Evolutionary conservation across 2,329 filamentous ascomycete genomes (phyloP).

Genomic region (Aspergillus pseudoviridinutans): DNA sequence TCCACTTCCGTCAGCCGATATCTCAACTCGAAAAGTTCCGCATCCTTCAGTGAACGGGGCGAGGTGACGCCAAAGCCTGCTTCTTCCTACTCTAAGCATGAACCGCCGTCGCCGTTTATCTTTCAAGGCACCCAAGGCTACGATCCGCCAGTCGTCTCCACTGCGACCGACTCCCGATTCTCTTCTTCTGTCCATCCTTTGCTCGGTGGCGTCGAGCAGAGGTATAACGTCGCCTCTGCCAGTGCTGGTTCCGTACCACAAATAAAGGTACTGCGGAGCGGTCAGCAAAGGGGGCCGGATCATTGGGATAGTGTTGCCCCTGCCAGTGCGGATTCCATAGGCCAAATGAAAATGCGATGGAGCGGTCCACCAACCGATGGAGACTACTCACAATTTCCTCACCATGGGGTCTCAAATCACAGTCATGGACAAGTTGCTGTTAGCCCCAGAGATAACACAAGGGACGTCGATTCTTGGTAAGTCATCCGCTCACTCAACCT

Average conservation of each 20-base stretch:
- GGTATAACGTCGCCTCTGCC: slow-evolving; percentile 20
- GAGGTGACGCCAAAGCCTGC: slow-evolving; percentile 13
- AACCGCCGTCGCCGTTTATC: slow-evolving; percentile 21
- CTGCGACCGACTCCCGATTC: slow-evolving; percentile 12
- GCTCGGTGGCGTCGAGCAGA: slow-evolving; percentile 17
- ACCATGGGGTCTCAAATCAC: slow-evolving; percentile 20
- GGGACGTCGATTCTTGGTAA: slow-evolving; percentile 34
- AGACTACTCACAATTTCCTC: slow-evolving; percentile 16
- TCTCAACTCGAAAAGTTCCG: slow-evolving; percentile 14
- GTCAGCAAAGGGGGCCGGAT: slow-evolving; percentile 9
- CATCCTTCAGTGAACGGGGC: slow-evolving; percentile 12
- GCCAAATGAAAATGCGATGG: not conserved
- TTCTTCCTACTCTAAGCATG: slow-evolving; percentile 16
- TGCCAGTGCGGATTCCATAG: slow-evolving; percentile 9
- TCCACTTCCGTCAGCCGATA: slow-evolving; percentile 20
- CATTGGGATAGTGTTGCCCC: slow-evolving; percentile 20
- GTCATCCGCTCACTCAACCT: not conserved
- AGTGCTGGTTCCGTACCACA: slow-evolving; percentile 5
- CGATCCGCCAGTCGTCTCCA: slow-evolving; percentile 12
- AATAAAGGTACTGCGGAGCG: not conserved
- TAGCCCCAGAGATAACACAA: slow-evolving; percentile 20
- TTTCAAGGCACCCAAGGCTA: slow-evolving; percentile 16
- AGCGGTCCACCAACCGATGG: slow-evolving; percentile 1
- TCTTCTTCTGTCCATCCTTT: slow-evolving; percentile 13
- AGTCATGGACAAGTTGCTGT: slow-evolving; percentile 17